A percentile compares a stretch with the other conserved stretches of the same genome.
phyloP scores from a whole-genome alignment of 164 flowering plant species.

The Liriodendron chinense region DNA sequence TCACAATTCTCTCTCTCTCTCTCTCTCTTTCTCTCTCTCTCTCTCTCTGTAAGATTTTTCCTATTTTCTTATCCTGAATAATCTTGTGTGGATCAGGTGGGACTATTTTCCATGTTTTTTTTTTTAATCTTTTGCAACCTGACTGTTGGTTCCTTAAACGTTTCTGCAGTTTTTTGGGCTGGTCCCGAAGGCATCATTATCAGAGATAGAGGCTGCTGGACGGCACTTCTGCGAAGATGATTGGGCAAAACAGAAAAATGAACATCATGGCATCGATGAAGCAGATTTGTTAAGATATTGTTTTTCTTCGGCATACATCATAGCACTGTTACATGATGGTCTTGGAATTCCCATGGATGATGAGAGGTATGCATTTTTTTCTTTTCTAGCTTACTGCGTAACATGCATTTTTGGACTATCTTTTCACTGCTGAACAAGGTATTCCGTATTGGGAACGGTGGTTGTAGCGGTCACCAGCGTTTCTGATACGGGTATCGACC shows the following conservation, averaged over 20 bases:
- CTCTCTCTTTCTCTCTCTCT: no score
- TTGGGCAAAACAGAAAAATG: constrained; percentile 36
- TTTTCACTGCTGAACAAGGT: no score
- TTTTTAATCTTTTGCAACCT: background rate
- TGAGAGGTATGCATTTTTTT: constrained; percentile 28
- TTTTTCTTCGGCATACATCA: constrained; percentile 52
- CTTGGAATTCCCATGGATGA: constrained; percentile 42
- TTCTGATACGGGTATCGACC: no score
- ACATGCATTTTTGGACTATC: background rate
- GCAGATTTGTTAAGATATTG: constrained; percentile 41
- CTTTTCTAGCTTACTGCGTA: background rate
- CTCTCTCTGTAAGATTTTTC: background rate
- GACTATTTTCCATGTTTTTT: background rate
- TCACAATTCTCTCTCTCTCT: no score
- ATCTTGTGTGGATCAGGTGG: background rate
- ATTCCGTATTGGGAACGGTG: no score
- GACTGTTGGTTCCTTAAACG: background rate
- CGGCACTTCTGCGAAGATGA: constrained; percentile 41
- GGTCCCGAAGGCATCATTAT: constrained; percentile 35
- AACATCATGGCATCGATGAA: constrained; percentile 29
- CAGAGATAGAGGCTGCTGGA: constrained; percentile 42
- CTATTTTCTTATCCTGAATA: background rate
- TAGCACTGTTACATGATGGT: constrained; percentile 44
- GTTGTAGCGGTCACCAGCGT: no score
- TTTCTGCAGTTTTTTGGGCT: constrained; percentile 46